phyloP scores from a whole-genome alignment of 2,329 filamentous ascomycete genomes.

The Aspergillus piperis region DNA sequence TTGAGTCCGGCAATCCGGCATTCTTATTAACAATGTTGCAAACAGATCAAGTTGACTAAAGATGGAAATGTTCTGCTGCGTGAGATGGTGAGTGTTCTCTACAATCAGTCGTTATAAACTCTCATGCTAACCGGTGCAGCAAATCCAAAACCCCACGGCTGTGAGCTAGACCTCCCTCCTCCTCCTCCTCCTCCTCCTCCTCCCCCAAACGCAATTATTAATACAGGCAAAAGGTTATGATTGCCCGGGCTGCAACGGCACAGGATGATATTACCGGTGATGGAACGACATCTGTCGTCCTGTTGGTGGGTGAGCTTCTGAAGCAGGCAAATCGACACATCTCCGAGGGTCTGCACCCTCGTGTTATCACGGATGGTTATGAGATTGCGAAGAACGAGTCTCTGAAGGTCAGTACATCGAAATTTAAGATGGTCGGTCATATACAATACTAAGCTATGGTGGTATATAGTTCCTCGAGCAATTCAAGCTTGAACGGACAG shows the following conservation, averaged over 20 bases:
- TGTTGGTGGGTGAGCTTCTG: slow-evolving; percentile 92
- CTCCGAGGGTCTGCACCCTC: slow-evolving; percentile 91
- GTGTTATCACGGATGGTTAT: slow-evolving; percentile 96
- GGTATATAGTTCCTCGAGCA: slow-evolving; percentile 75
- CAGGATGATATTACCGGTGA: slow-evolving; percentile 99
- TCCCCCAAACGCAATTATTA: slow-evolving; percentile 11
- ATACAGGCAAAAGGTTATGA: slow-evolving; percentile 58
- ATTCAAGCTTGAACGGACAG: slow-evolving; percentile 85
- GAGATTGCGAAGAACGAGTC: slow-evolving; percentile 94
- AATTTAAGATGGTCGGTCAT: background rate
- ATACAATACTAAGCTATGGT: slow-evolving; percentile 1
- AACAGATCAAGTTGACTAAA: slow-evolving; percentile 95
- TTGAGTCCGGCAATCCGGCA: slow-evolving; percentile 8
- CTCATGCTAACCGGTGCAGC: slow-evolving; percentile 49
- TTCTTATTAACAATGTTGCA: slow-evolving; percentile 23
- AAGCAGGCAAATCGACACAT: slow-evolving; percentile 98
- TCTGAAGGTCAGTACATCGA: slow-evolving; percentile 65
- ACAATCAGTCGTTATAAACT: background rate
- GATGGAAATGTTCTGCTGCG: slow-evolving; percentile 85
- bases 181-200: slow-evolving; percentile 10
- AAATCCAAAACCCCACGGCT: slow-evolving; percentile 98
- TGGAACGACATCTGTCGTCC: slow-evolving; percentile 93
- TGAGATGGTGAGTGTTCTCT: slow-evolving; percentile 58
- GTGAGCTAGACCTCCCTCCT: slow-evolving; percentile 51
- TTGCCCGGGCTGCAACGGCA: slow-evolving; percentile 81